Evolutionary conservation across 352 stramenopile genomes (phyloP), one percentile per base, ranked within the genome.

Genomic region (Blastocystis sp.): DNA sequence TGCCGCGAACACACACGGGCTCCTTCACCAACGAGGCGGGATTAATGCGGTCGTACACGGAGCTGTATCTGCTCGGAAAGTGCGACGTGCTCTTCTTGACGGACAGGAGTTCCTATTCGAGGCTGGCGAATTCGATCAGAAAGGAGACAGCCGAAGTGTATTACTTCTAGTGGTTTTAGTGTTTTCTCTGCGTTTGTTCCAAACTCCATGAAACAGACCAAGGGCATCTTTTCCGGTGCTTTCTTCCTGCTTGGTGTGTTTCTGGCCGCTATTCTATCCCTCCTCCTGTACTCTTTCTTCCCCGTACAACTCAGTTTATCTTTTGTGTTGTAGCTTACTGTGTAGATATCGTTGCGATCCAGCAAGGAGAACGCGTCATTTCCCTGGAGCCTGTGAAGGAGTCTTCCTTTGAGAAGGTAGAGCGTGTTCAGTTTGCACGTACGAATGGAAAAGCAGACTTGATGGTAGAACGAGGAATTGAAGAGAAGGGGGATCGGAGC

Each of bases 21-120:
- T 28, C 17, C 6, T 14, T 59, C 10, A 76, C 66, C 10, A 52
- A 40, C n/a, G 66, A 76, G 52, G 66, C 66, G n/a, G 66, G 34
- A n/a, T 28, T 76, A 28, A 76, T 76, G 66, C 24, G 66, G 3
- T 24, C 7, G 1, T 76, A 59, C 52, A 17, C 52, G 66, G 66
- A 76, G 48, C 6, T 76, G 66, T 48, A 59, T 45, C 66, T 76
- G 1, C 38, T 76, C 3, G 42, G 40, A 76, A 14, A 76, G 38
- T 76, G 66, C 54, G 66, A 76, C 52, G 66, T 57, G 14, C 38
- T 76, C 14, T 76, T 76, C 24, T 38, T 76, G n/a, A 76, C 66
- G 14, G 21, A 48, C 3, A 9, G 66, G 21, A 59, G 66, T 48
- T 21, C 40, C 6, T 57, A 57, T 57, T 57, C 48, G 6, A 57